phyloP scores from a whole-genome alignment of 78 protist genomes.

The Creolimax fragrantissima region DNA sequence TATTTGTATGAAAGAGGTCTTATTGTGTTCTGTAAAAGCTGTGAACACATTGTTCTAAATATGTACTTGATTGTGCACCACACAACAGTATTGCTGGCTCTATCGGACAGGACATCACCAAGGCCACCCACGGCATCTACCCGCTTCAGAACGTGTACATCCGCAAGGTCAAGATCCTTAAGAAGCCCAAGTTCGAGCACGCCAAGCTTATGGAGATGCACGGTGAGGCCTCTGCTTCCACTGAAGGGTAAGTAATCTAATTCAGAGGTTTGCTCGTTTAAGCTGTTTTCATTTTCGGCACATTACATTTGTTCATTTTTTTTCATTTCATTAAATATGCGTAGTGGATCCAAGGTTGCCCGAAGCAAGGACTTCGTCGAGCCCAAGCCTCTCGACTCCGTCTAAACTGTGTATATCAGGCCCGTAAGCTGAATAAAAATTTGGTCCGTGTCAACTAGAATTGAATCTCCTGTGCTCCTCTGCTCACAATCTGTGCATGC shows the following conservation, averaged over 20 bases:
- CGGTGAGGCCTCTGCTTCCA: slow-evolving; percentile 17
- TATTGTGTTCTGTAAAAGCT: too few relatives aligned
- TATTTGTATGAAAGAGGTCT: background rate
- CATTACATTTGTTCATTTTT: background rate
- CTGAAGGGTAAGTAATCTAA: background rate
- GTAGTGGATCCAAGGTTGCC: slow-evolving; percentile 21
- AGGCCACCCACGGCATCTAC: slow-evolving; percentile 75
- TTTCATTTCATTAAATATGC: background rate
- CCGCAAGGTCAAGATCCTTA: slow-evolving; percentile 93
- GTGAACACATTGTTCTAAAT: too few relatives aligned
- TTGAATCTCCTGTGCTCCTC: too few relatives aligned
- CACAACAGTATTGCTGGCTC: slow-evolving; percentile 51
- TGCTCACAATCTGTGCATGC: too few relatives aligned
- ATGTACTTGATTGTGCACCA: too few relatives aligned
- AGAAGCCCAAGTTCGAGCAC: slow-evolving; percentile 79
- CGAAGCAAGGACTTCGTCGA: slow-evolving; percentile 22
- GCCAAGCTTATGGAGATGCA: slow-evolving; percentile 41
- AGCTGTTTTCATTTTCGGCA: background rate
- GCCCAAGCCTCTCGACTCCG: background rate
- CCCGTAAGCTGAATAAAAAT: background rate
- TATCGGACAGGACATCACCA: slow-evolving; percentile 83
- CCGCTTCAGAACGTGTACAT: slow-evolving; percentile 91
- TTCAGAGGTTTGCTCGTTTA: too few relatives aligned
- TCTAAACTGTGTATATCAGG: background rate
- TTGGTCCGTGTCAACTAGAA: background rate